Conservation (phyloP, 768 basidiomycete genomes). For the Trametopsis cervina region DNA sequence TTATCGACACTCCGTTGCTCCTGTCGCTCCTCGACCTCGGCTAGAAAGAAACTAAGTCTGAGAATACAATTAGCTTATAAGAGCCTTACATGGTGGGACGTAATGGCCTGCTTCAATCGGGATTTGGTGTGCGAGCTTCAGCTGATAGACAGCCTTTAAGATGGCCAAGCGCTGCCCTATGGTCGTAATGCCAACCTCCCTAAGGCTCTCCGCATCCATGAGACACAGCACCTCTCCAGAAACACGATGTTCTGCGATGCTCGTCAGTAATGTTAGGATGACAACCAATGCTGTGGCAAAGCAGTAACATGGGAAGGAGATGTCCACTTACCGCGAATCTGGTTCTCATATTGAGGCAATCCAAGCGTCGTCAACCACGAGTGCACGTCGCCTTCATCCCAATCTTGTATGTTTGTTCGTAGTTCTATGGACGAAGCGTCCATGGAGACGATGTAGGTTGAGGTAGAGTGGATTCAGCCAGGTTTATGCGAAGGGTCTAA, state of each 20-base stretch:
- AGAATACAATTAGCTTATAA: background rate
- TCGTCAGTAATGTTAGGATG: background rate
- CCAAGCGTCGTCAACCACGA: slow-evolving; percentile 73
- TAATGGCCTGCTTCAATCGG: slow-evolving; percentile 81
- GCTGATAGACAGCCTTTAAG: slow-evolving; percentile 84
- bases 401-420: slow-evolving; percentile 37
- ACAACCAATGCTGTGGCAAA: too few species aligned
- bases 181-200: slow-evolving; percentile 80
- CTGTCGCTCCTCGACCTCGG: slow-evolving; percentile 49
- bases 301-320: background rate
- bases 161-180: slow-evolving; percentile 90
- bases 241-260: slow-evolving; percentile 78
- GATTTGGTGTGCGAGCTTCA: slow-evolving; percentile 80
- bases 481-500: background rate
- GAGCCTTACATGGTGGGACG: slow-evolving; percentile 75
- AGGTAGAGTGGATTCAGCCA: background rate
- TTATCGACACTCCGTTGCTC: slow-evolving; percentile 57
- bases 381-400: slow-evolving; percentile 77
- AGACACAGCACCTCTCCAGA: slow-evolving; percentile 85
- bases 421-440: slow-evolving; percentile 25
- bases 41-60: slow-evolving; percentile 25
- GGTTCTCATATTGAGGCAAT: slow-evolving; percentile 76
- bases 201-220: slow-evolving; percentile 78
- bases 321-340: slow-evolving; percentile 62
- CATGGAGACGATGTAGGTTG: slow-evolving; percentile 13